Evolutionary conservation across 352 stramenopile species (phyloP).

Genomic region (Stephanocyclus meneghinianus): DNA sequence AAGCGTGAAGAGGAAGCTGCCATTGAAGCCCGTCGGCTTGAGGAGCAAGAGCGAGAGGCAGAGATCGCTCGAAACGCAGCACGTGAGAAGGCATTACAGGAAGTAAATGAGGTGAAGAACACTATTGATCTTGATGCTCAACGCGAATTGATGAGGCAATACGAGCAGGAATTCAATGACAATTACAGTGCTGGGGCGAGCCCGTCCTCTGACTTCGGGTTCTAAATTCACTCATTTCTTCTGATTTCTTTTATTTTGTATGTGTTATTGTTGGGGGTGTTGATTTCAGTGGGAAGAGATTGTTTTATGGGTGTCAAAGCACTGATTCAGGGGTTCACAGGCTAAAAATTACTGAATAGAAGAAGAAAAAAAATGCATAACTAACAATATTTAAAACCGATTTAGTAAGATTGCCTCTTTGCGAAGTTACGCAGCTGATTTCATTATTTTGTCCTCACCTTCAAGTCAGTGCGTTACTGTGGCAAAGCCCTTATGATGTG

Average conservation of each 20-base stretch:
- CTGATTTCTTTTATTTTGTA: constrained; percentile 17
- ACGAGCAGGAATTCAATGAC: constrained; percentile 76
- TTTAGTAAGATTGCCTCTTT: not conserved
- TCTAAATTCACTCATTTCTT: constrained; percentile 42
- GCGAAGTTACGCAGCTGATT: no score
- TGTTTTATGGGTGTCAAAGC: constrained; percentile 7
- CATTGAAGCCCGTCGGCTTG: constrained; percentile 59
- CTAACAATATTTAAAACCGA: constrained; percentile 5
- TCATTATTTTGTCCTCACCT: no score
- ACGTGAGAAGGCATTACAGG: constrained; percentile 59
- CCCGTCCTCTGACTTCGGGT: constrained; percentile 81
- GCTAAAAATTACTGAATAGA: constrained; percentile 3
- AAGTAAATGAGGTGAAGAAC: constrained; percentile 71
- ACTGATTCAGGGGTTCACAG: not conserved
- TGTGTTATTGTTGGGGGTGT: not conserved
- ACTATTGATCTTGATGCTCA: constrained; percentile 80
- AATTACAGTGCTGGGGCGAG: constrained; percentile 71
- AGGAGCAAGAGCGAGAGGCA: constrained; percentile 70
- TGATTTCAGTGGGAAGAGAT: not conserved
- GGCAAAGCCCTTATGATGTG: no score
- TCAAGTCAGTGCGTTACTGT: no score
- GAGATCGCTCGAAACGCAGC: constrained; percentile 63
- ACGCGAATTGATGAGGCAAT: constrained; percentile 77
- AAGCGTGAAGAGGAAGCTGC: constrained; percentile 68
- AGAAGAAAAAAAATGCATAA: constrained; percentile 10